Percentiles rank a stretch among this genome's conserved stretches.
These are phyloP conservation scores for Podospora fimiseda DNA, from an alignment of 495 filamentous ascomycete genomes.

Conservation along the genomic window DNA sequence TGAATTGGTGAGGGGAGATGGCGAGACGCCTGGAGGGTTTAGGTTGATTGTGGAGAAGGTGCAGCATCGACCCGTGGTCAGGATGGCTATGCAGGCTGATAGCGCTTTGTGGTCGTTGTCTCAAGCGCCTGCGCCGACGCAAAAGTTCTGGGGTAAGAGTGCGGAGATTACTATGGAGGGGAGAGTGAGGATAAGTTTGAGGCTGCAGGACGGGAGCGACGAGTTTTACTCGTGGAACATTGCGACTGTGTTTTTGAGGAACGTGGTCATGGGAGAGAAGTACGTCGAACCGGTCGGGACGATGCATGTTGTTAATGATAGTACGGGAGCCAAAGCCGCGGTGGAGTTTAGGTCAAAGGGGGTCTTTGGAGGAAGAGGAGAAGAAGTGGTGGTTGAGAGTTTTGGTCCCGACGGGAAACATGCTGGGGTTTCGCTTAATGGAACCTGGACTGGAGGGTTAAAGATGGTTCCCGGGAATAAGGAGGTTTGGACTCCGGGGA, in stretches of 20 bases:
- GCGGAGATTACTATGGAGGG: slow-evolving; percentile 90
- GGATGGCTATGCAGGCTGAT: slow-evolving; percentile 90
- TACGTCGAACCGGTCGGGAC: slow-evolving; percentile 92
- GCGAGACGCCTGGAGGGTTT: slow-evolving; percentile 61
- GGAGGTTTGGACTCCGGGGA: slow-evolving; percentile 71
- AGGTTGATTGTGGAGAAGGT: slow-evolving; percentile 91
- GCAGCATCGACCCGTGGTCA: slow-evolving; percentile 81
- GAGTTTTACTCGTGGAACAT: slow-evolving; percentile 80
- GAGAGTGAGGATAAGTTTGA: slow-evolving; percentile 63
- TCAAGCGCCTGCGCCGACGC: slow-evolving; percentile 78
- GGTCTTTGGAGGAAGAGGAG: slow-evolving; percentile 91
- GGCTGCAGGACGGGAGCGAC: slow-evolving; percentile 52
- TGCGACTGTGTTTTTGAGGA: slow-evolving; percentile 84
- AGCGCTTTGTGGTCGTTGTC: slow-evolving; percentile 72
- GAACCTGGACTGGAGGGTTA: slow-evolving; percentile 79
- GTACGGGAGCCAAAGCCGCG: slow-evolving; percentile 67
- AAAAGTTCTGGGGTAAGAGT: slow-evolving; percentile 98
- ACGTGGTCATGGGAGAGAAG: slow-evolving; percentile 96
- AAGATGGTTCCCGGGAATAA: slow-evolving; percentile 53
- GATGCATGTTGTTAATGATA: slow-evolving; percentile 76
- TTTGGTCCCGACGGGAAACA: slow-evolving; percentile 57
- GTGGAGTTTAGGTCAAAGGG: slow-evolving; percentile 87
- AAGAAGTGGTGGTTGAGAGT: slow-evolving; percentile 74
- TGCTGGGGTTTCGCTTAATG: slow-evolving; percentile 56
- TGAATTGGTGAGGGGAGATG: slow-evolving; percentile 83